Evolutionary conservation across 2,329 filamentous ascomycete genomes (phyloP).

Genomic region (Cercospora zeae-maydis): DNA sequence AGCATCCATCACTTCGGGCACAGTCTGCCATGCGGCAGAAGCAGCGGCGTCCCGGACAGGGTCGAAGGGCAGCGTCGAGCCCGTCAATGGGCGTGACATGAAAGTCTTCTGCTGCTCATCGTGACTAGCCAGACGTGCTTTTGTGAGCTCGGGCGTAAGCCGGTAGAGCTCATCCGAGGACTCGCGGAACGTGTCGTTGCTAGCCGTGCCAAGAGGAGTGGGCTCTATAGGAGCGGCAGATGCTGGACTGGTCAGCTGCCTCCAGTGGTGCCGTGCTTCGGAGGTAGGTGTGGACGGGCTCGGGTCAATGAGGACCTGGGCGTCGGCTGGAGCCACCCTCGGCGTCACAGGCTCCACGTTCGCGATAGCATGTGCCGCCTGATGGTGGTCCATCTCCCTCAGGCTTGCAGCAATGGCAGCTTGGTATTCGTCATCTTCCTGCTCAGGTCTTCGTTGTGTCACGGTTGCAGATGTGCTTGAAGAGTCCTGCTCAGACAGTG

Average conservation of each 20-base stretch:
- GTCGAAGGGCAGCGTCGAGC: slow-evolving; percentile 26
- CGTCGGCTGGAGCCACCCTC: slow-evolving; percentile 6
- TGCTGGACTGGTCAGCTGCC: slow-evolving; percentile 21
- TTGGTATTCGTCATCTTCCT: slow-evolving; percentile 31
- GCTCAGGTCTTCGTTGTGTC: slow-evolving; percentile 21
- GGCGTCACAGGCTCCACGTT: slow-evolving; percentile 22
- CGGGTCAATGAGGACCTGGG: slow-evolving; percentile 30
- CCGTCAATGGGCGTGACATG: slow-evolving; percentile 1
- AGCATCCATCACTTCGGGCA: slow-evolving; percentile 23
- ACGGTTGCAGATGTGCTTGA: slow-evolving; percentile 25
- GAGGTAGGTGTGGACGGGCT: slow-evolving; percentile 25
- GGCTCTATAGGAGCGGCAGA: slow-evolving; percentile 14
- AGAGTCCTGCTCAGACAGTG: slow-evolving; percentile 36
- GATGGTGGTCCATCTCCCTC: slow-evolving; percentile 28
- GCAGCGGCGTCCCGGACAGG: slow-evolving; percentile 34
- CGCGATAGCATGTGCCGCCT: slow-evolving; percentile 25
- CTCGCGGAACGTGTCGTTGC: slow-evolving; percentile 11
- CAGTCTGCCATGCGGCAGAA: slow-evolving; percentile 13
- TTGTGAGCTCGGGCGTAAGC: slow-evolving; percentile 35
- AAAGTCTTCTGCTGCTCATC: slow-evolving; percentile 19
- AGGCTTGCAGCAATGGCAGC: slow-evolving; percentile 38
- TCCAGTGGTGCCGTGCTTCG: slow-evolving; percentile 19
- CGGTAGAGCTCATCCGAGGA: slow-evolving; percentile 34
- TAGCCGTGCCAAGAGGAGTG: not conserved
- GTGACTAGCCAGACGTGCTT: slow-evolving; percentile 31